Conservation (phyloP, 257 asterid species). For the Cinchona pubescens region DNA sequence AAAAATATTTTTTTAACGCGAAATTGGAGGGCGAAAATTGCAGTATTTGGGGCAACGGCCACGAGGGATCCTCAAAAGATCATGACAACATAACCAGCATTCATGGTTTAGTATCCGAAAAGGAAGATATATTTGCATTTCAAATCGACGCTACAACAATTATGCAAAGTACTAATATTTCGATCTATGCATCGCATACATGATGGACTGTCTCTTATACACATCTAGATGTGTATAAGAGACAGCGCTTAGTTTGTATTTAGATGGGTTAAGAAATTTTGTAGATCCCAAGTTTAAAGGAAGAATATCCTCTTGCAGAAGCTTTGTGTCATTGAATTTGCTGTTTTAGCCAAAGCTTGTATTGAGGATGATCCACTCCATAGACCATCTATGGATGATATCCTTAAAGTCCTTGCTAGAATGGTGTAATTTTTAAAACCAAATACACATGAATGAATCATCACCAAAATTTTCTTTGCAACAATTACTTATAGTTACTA, state of each 20-base stretch:
- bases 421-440: conserved; percentile 41
- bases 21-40: conserved; percentile 66
- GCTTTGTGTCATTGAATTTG: conserved; percentile 68
- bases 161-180: no score
- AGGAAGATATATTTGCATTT: conserved; percentile 51
- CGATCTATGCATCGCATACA: no score
- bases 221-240: no score
- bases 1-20: conserved; percentile 47
- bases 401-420: conserved; percentile 70
- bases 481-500: neutral
- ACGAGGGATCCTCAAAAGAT: conserved; percentile 21
- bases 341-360: conserved; percentile 75
- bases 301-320: conserved; percentile 70
- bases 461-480: neutral
- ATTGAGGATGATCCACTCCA: no score
- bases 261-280: no score
- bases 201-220: no score
- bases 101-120: conserved; percentile 26
- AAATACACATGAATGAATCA: neutral
- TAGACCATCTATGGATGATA: conserved; percentile 76
- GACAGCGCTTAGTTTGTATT: no score
- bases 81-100: conserved; percentile 12
- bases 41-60: conserved; percentile 31
- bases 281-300: conserved; percentile 61
- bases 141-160: no score